phyloP scores from a whole-genome alignment of 306 rosid genomes.

The Fragaria vesca region DNA sequence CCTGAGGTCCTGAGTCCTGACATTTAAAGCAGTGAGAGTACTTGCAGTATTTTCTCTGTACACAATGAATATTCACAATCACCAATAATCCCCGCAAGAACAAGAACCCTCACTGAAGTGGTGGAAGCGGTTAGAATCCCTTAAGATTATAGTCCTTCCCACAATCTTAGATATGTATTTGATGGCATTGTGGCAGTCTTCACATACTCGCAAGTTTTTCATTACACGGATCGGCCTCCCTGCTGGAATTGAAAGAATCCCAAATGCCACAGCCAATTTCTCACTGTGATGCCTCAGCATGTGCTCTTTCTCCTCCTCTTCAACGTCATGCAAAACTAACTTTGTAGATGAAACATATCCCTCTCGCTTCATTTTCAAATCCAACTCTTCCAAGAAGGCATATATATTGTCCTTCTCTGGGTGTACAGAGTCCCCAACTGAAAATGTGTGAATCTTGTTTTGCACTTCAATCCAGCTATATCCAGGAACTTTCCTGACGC shows the following conservation, averaged over 20 bases:
- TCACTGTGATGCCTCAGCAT: constrained; percentile 87
- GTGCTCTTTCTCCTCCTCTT: constrained; percentile 86
- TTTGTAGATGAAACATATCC: constrained; percentile 80
- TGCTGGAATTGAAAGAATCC: constrained; percentile 64
- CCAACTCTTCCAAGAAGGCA: constrained; percentile 70
- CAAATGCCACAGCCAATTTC: constrained; percentile 87
- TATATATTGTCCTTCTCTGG: constrained; percentile 62
- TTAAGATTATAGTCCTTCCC: constrained; percentile 64
- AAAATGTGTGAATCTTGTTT: constrained; percentile 66
- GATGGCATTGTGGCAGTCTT: constrained; percentile 87
- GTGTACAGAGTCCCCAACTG: constrained; percentile 72
- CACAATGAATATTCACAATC: constrained; percentile 22
- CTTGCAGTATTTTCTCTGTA: constrained; percentile 4
- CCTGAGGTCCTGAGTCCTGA: not conserved
- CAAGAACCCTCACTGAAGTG: constrained; percentile 75
- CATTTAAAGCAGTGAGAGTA: constrained; percentile 23
- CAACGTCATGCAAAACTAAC: constrained; percentile 85
- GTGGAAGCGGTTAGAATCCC: constrained; percentile 87
- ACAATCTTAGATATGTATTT: constrained; percentile 78
- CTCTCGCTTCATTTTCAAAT: constrained; percentile 64
- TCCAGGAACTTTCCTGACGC: constrained; percentile 77
- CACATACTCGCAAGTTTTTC: constrained; percentile 77
- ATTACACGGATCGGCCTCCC: constrained; percentile 86
- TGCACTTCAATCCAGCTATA: constrained; percentile 88
- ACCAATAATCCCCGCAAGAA: constrained; percentile 89